Percentiles rank a stretch among this genome's conserved stretches.
Conservation (phyloP, 371 early-diverging fungal species). For the Globomyces sp. region DNA sequence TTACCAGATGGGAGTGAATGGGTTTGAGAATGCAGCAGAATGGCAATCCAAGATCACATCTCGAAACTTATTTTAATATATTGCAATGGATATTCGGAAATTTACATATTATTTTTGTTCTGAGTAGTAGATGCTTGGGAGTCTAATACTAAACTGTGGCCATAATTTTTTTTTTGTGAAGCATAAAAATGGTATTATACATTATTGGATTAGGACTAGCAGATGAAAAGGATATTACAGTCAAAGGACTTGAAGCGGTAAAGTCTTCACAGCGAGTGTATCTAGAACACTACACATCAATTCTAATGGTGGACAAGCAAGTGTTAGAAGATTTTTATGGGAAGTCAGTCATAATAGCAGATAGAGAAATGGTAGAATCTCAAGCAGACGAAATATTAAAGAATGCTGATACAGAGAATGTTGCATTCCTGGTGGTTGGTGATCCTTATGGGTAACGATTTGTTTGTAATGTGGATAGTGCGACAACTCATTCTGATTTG, state of each 20-base stretch:
- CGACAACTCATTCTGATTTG: conserved; percentile 99
- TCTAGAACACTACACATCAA: conserved; percentile 98
- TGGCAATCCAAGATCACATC: too few relatives aligned
- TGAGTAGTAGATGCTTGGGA: too few relatives aligned
- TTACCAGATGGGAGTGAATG: too few relatives aligned
- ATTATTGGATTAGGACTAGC: conserved; percentile 96
- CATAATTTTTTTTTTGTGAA: background rate
- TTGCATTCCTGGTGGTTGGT: conserved; percentile 98
- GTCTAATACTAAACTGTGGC: background rate
- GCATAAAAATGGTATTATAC: conserved; percentile 68
- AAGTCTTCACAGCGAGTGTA: conserved; percentile 86
- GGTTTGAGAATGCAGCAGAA: too few relatives aligned
- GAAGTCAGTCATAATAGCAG: conserved; percentile 80
- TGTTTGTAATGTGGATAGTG: conserved; percentile 41
- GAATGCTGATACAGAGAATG: conserved; percentile 83
- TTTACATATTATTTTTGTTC: too few relatives aligned
- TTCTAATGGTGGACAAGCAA: conserved; percentile 82
- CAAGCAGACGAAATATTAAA: conserved; percentile 86
- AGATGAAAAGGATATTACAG: conserved; percentile 94
- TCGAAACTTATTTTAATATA: too few relatives aligned
- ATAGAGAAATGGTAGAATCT: conserved; percentile 97
- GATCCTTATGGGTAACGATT: conserved; percentile 77
- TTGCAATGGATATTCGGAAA: too few relatives aligned
- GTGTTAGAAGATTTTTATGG: conserved; percentile 87
- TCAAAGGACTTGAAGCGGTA: conserved; percentile 94